A percentile compares a stretch with the other conserved stretches of the same genome.
These are phyloP conservation scores for Phylloporus sp. DNA, from an alignment of 768 basidiomycete species.

Conservation along the genomic window DNA sequence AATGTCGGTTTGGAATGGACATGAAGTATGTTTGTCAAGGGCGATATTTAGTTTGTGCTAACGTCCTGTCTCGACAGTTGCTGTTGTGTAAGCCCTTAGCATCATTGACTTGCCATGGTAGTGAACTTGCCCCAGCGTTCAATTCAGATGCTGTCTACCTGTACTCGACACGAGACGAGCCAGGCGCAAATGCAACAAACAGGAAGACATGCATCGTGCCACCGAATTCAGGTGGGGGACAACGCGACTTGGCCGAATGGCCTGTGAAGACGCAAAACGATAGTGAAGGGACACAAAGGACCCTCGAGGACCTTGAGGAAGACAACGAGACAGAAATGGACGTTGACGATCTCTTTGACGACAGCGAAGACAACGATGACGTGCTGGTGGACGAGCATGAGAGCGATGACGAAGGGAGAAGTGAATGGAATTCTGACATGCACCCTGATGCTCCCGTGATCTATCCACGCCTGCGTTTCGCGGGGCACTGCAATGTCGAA, in stretches of 20 bases:
- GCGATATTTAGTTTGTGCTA: slow-evolving; percentile 4
- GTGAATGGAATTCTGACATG: slow-evolving; percentile 18
- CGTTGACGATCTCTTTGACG: slow-evolving; percentile 27
- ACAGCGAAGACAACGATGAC: slow-evolving; percentile 27
- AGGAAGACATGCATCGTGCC: slow-evolving; percentile 25
- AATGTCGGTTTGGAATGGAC: slow-evolving; percentile 64
- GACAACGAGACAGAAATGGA: slow-evolving; percentile 27
- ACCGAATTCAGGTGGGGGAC: slow-evolving; percentile 20
- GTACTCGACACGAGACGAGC: slow-evolving; percentile 67
- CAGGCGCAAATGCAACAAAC: slow-evolving; percentile 26
- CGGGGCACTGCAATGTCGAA: slow-evolving; percentile 70
- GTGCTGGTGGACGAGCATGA: slow-evolving; percentile 24
- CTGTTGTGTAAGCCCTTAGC: slow-evolving; percentile 49
- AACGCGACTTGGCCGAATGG: neutral
- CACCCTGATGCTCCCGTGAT: slow-evolving; percentile 45
- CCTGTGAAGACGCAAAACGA: neutral
- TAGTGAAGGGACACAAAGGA: slow-evolving; percentile 2
- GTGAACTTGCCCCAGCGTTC: slow-evolving; percentile 47
- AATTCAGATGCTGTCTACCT: slow-evolving; percentile 68
- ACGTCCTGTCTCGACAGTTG: slow-evolving; percentile 38
- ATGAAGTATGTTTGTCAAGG: slow-evolving; percentile 50
- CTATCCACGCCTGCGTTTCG: slow-evolving; percentile 57
- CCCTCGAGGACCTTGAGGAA: slow-evolving; percentile 3
- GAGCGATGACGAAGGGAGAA: slow-evolving; percentile 31
- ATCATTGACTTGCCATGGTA: slow-evolving; percentile 2